Base-by-base conservation (phyloP, 306 rosid genomes). In the Rosa rugosa region DNA sequence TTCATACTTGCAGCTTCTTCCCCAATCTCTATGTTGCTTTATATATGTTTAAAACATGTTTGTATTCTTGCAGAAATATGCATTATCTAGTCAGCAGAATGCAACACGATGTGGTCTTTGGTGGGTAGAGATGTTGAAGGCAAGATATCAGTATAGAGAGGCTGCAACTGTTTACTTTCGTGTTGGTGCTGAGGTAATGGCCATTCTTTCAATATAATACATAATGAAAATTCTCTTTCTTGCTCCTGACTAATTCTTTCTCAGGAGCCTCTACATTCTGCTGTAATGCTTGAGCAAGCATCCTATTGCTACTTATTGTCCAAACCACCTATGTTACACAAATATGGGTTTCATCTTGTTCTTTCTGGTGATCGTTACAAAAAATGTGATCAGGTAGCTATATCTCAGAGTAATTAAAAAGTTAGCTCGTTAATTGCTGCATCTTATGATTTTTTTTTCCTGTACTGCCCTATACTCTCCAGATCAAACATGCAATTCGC, bases 211-310 rank as follows among this genome's bases (percentile, higher is more conserved):
- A 36, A 49, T 65, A 66, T 57, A 45, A 38, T 76, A 47, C 18
- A 75, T 73, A 64, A 27, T 54, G 79, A 77, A 4, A 72, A 60
- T 64, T 62, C 71, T 27, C 73, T 85, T 84, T 84, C 76, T 75
- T 71, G 76, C 73, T 65, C 49, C 78, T 86, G 80, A 89, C 84
- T 69, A 49, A 25, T 83, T 78, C 41, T 72, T 72, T 72, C 66
- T 72, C 80, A 95, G 99, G 99, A 95, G 80, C 89, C 87, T 75
- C 87, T 95, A 78, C 96, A 86, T 80, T 91, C 99, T 50, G 99
- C 98, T 66, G 98, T 95, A 73, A 93, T 95, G 96, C 98, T 93
- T 74, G 99, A 95, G 89, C 99, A 95, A 91, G 99, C 99, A 54
- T 91, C 99, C 10, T 91, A 90, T 84, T 95, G 99, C 83, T 95